A percentile compares a stretch with the other conserved stretches of the same genome.
These are phyloP conservation scores for Saxophila tyrrhenica DNA, from an alignment of 495 filamentous ascomycete genomes.

Conservation along the genomic window DNA sequence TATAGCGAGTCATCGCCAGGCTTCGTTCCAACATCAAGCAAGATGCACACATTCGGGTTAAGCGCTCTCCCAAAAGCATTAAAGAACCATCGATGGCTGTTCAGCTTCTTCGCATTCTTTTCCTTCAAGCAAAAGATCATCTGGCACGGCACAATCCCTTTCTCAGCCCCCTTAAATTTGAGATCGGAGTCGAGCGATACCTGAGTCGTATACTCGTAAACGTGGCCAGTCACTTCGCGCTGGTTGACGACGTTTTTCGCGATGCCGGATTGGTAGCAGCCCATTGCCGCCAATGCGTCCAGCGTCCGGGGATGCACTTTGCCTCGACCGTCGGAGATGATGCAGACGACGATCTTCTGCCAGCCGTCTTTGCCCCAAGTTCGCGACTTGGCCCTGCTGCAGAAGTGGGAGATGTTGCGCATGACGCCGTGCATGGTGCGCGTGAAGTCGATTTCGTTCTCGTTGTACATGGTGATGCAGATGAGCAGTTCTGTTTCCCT, in stretches of 20 bases:
- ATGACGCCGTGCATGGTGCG: constrained; percentile 98
- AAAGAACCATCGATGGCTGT: constrained; percentile 99
- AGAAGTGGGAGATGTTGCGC: constrained; percentile 95
- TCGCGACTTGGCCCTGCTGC: constrained; percentile 77
- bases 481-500: constrained; percentile 98
- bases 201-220: constrained; percentile 98
- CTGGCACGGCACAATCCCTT: constrained; percentile 96
- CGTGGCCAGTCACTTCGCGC: constrained; percentile 72
- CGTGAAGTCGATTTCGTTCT: constrained; percentile 91
- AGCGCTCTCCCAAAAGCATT: constrained; percentile 92
- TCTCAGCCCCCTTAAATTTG: constrained; percentile 98
- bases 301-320: constrained; percentile 91
- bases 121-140: constrained; percentile 99
- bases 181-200: constrained; percentile 89
- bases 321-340: constrained; percentile 85
- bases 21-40: constrained; percentile 91
- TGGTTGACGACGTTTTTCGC: constrained; percentile 97
- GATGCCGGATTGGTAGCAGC: constrained; percentile 97
- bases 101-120: constrained; percentile 94
- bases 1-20: constrained; percentile 83
- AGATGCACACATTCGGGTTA: constrained; percentile 90
- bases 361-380: constrained; percentile 97
- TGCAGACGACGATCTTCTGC: constrained; percentile 98
- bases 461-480: constrained; percentile 99
- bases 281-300: constrained; percentile 92